Evolutionary conservation across 1,284 basidiomycete genomes (phyloP), one percentile per base, ranked within the genome.

Genomic region (Ceraceosorus bombacis): DNA sequence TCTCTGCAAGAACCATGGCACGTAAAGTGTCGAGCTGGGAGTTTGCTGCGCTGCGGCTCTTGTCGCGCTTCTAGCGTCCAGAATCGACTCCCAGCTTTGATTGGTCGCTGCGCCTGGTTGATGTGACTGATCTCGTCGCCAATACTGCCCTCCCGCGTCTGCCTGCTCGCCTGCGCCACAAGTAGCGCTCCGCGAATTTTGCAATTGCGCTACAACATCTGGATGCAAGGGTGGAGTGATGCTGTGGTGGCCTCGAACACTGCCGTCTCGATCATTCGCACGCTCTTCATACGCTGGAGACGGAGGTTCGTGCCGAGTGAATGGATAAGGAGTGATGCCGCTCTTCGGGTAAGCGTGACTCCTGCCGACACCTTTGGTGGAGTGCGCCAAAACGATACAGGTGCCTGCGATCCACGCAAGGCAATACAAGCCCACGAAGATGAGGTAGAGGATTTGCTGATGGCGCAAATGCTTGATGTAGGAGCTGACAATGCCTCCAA

Each of bases 341-440:
- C 15, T 48, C 46, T 48, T 48, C 12, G 46, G 46, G 46, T 15
- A 15, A 48, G 46, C 12, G 46, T 48, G 46, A 15, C 4, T n/a
- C 49, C 36, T 8, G 49, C 36, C 43, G 43, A 46, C 15, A 2
- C 15, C 43, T n/a, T 50, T 27, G 17, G 49, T 15, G 5, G 43
- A 7, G 49, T 55, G 2, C 49, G 60, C 88, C 62, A 84, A 79
- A 54, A 89, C 80, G 64, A 87, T 80, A 53, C 77, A 67, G 40
- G 88, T 67, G 2, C 81, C 90, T 82, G 90, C 86, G 61, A 89
- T 64, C 13, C 89, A 83, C 50, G 91, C 87, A 40, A 89, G 51
- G 13, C 78, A 82, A 87, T 90, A 96, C 1, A 94, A 79, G 0
- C 80, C 86, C 60, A 94, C 82, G 79, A 95, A 88, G 62, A 91